Evolutionary conservation across 345 rosid genomes (phyloP).

Genomic region (Linum trigynum): DNA sequence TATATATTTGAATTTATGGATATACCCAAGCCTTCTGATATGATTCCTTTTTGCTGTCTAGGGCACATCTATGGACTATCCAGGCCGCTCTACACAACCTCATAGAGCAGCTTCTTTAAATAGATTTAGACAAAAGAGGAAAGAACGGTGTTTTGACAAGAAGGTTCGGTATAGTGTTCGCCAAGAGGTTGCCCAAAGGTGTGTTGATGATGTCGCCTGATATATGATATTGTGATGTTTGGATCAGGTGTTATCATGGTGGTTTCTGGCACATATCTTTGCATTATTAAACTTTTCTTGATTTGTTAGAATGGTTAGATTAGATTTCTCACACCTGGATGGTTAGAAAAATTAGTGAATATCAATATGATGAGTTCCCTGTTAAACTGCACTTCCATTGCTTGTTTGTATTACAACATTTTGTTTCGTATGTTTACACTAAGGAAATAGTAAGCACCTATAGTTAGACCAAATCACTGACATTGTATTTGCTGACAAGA

Average conservation of each 20-base stretch:
- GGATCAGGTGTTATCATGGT: neutral
- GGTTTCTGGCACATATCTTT: neutral
- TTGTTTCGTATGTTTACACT: neutral
- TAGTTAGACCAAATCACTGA: neutral
- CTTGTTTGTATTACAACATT: neutral
- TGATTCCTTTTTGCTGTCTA: conserved; percentile 15
- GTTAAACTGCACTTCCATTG: neutral
- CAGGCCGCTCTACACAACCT: conserved; percentile 57
- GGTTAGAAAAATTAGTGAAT: no score
- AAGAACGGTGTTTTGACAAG: conserved; percentile 85
- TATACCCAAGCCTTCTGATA: neutral
- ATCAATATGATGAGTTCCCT: neutral
- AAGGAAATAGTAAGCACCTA: neutral
- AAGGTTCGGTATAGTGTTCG: conserved; percentile 93
- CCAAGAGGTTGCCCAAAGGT: conserved; percentile 97
- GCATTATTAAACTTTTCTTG: neutral
- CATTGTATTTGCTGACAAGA: neutral
- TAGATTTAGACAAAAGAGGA: conserved; percentile 90
- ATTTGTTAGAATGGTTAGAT: neutral
- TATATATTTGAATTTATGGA: neutral
- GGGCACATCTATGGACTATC: conserved; percentile 48
- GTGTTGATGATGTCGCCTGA: conserved; percentile 7
- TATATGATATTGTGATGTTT: neutral
- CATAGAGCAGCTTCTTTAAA: conserved; percentile 78
- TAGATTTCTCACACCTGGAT: neutral